Percentiles rank a stretch among this genome's conserved stretches.
These are phyloP conservation scores for Collariella sp. DNA, from an alignment of 495 filamentous ascomycete species.

Conservation along the genomic window DNA sequence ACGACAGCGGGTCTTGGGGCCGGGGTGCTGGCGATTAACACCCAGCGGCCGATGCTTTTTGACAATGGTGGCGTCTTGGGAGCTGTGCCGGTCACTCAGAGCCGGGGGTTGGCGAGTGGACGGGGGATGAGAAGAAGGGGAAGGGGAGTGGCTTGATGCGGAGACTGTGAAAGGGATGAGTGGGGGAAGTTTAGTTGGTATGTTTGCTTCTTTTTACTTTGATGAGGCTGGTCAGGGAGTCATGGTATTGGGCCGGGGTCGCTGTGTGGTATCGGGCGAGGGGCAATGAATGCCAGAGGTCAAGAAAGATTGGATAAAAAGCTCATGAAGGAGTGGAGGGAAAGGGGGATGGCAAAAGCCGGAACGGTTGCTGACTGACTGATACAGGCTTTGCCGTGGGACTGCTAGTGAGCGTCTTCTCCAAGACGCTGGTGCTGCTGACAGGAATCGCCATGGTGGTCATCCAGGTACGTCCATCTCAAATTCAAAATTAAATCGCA, in stretches of 20 bases:
- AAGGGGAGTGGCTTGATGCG: slow-evolving; percentile 39
- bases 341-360: neutral
- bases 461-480: slow-evolving; percentile 50
- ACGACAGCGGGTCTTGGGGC: no score
- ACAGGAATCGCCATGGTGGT: slow-evolving; percentile 62
- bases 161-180: slow-evolving; percentile 58
- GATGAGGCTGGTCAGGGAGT: no score
- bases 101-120: neutral
- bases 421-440: slow-evolving; percentile 61
- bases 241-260: no score
- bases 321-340: neutral
- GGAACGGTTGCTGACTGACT: neutral
- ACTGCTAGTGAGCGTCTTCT: slow-evolving; percentile 65
- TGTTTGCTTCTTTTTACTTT: slow-evolving; percentile 1
- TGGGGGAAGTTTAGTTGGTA: slow-evolving; percentile 58
- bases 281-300: no score
- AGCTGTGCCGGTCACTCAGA: neutral
- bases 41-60: slow-evolving; percentile 25
- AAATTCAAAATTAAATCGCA: neutral
- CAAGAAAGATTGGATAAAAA: no score
- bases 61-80: slow-evolving; percentile 17
- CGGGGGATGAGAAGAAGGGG: slow-evolving; percentile 8
- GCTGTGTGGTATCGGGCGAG: no score
- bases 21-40: slow-evolving; percentile 10
- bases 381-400: slow-evolving; percentile 55